phyloP scores from a whole-genome alignment of 129 eudicot species.

The Apium graveolens region DNA sequence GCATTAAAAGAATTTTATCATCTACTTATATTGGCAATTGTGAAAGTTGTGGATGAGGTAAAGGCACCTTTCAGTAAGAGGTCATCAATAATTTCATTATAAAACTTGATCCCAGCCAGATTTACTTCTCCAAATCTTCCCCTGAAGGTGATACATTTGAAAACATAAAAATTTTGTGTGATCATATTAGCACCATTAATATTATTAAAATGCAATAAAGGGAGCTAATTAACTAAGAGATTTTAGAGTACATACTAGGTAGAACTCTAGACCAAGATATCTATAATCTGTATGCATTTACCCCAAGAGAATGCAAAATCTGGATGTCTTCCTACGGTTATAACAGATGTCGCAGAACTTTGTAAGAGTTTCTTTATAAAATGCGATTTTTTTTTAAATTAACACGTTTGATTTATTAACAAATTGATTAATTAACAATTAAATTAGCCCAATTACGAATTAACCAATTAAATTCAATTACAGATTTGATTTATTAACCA shows the following conservation, averaged over 20 bases:
- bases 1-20: background rate
- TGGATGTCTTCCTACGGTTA: conserved; percentile 66
- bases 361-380: background rate
- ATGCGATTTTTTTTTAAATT: background rate
- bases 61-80: conserved; percentile 48
- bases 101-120: conserved; percentile 49
- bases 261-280: conserved; percentile 85
- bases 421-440: too few species aligned
- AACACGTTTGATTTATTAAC: too few species aligned
- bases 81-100: conserved; percentile 49
- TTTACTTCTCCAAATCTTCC: conserved; percentile 61
- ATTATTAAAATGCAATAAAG: background rate
- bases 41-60: background rate
- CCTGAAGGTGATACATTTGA: conserved; percentile 25
- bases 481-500: too few species aligned
- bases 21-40: background rate
- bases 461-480: too few species aligned
- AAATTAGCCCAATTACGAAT: too few species aligned
- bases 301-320: conserved; percentile 55
- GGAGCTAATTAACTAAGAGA: background rate
- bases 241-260: conserved; percentile 42
- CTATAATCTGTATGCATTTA: conserved; percentile 65
- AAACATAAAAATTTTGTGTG: background rate
- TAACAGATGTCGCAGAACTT: background rate
- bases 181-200: too few species aligned